These are phyloP conservation scores for Aaosphaeria arxii DNA, from an alignment of 2,329 filamentous ascomycete genomes.

Conservation along the genomic window DNA sequence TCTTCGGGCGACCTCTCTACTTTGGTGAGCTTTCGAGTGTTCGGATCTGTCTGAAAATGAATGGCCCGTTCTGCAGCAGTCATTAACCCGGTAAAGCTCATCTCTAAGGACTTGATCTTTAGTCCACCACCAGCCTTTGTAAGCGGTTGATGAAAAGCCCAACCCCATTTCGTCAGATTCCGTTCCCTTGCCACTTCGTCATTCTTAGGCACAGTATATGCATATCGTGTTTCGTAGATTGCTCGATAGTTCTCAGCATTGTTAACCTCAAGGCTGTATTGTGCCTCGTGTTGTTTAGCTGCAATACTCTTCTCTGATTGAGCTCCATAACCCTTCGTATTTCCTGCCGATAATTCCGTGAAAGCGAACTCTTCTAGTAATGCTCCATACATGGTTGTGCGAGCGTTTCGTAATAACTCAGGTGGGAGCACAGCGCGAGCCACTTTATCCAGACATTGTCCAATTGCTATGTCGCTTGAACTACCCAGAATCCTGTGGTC, in stretches of 20 bases:
- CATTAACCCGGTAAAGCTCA: slow-evolving; percentile 66
- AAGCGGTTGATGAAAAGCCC: slow-evolving; percentile 69
- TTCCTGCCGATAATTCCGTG: slow-evolving; percentile 26
- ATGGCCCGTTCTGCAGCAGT: slow-evolving; percentile 62
- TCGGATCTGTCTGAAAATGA: slow-evolving; percentile 32
- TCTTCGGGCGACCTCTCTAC: slow-evolving; percentile 27
- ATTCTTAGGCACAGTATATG: slow-evolving; percentile 58
- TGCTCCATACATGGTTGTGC: slow-evolving; percentile 75
- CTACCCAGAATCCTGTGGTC: slow-evolving; percentile 71
- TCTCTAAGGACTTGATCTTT: slow-evolving; percentile 29
- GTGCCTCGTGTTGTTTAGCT: slow-evolving; percentile 26
- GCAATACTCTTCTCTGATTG: slow-evolving; percentile 82
- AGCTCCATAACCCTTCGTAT: slow-evolving; percentile 59
- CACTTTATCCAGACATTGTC: slow-evolving; percentile 85
- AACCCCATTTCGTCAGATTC: slow-evolving; percentile 54
- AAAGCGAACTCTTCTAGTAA: slow-evolving; percentile 80
- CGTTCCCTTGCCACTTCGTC: slow-evolving; percentile 58
- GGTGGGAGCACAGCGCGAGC: slow-evolving; percentile 72
- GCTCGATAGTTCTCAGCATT: slow-evolving; percentile 20
- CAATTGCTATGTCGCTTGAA: slow-evolving; percentile 79
- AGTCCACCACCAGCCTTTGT: slow-evolving; percentile 42
- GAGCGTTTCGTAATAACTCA: slow-evolving; percentile 51
- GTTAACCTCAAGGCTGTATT: slow-evolving; percentile 3
- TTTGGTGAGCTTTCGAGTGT: slow-evolving; percentile 25
- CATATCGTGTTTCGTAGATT: slow-evolving; percentile 25